Evolutionary conservation across 148 eudicot genomes (phyloP).

Genomic region (Arbutus unedo): DNA sequence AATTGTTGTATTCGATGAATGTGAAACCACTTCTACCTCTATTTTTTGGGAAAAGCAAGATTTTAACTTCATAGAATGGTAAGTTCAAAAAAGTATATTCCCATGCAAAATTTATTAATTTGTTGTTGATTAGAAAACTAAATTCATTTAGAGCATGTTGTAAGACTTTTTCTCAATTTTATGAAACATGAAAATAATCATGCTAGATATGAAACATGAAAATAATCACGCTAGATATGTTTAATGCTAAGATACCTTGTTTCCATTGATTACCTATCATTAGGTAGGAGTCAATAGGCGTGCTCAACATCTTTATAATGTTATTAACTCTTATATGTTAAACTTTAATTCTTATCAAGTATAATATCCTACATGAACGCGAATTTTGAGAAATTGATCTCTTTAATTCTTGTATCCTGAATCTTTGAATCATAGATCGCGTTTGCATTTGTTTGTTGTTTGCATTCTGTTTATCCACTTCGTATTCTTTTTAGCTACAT

Average conservation of each 20-base stretch:
- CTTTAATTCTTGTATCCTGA: background rate
- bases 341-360: background rate
- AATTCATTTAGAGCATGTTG: background rate
- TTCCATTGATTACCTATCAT: background rate
- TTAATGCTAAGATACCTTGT: background rate
- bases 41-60: background rate
- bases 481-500: too few relatives aligned
- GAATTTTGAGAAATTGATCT: background rate
- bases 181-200: background rate
- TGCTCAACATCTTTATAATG: background rate
- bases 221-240: background rate
- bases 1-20: background rate
- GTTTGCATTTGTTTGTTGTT: too few relatives aligned
- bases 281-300: background rate
- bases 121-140: background rate
- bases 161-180: background rate
- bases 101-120: background rate
- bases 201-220: background rate
- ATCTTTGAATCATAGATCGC: background rate
- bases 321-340: background rate
- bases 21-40: background rate
- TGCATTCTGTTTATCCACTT: too few relatives aligned
- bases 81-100: background rate
- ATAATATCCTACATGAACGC: background rate
- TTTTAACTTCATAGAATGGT: background rate